Base-by-base conservation (phyloP, 805 yeast genomes). In the Naumovozyma baii region DNA sequence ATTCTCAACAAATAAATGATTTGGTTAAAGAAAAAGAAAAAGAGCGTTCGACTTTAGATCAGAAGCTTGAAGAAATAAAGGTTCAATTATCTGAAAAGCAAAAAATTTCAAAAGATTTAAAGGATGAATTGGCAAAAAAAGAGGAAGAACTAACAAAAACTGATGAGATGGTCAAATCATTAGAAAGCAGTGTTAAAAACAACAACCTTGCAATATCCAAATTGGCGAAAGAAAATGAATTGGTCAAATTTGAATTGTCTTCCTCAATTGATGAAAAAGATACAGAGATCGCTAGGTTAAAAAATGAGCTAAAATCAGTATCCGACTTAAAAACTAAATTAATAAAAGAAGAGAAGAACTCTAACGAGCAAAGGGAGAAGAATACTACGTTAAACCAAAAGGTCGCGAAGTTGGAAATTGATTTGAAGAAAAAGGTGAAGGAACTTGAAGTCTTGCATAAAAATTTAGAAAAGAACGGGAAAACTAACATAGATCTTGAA, bases 141-240 rank as follows among this genome's bases (percentile, higher is more conserved):
- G 45, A 39, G 12, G 30, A 34, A 3, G 38, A 37, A 12, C 17
- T 36, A 1, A 33, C 37, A 13, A 35, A 28, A 4, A 38, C 46
- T 28, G 35, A 42, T 39, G 26, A 31, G 10, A 26, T 42, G 20
- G 33, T 48, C 14, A 40, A 44, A 26, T 35, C 37, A n/a, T 28
- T 42, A 15, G 18, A 36, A 5, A 35, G 17, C 20, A 19, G 31
- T 35, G 8, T 39, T 33, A 34, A 25, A 16, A 18, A 30, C 22
- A 14, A 43, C 43, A 22, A 7, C 10, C 26, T 22, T 7, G 26
- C 26, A 22, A 22, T 22, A 7, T 7, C 7, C 7, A 22, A 22
- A 22, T 22, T 22, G 26, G 18, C 4, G n/a, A 19, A 18, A 7
- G 12, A 18, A 4, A 33, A 18, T n/a, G 35, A 7, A 33, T 33